A percentile compares a stretch with the other conserved stretches of the same genome.
These are phyloP conservation scores for Vitis rupestris DNA, from an alignment of 164 flowering plant genomes.

Conservation along the genomic window DNA sequence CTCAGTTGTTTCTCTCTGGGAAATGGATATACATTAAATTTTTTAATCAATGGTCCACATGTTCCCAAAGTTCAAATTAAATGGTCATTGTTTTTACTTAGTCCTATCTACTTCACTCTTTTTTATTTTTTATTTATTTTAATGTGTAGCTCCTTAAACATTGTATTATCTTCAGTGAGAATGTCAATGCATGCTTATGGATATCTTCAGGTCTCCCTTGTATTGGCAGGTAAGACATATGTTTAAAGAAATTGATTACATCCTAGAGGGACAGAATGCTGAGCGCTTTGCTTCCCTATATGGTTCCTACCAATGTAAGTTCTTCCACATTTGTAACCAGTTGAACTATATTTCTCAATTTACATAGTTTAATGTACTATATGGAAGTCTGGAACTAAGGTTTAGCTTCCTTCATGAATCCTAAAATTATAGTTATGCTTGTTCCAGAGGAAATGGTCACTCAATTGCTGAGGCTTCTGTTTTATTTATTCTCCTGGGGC, in stretches of 20 bases:
- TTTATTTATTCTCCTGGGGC: background rate
- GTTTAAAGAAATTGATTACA: constrained; percentile 97
- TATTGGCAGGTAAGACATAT: constrained; percentile 93
- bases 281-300: constrained; percentile 93
- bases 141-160: too few relatives aligned
- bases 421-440: background rate
- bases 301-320: constrained; percentile 52
- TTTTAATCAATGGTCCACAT: background rate
- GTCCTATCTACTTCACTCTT: background rate
- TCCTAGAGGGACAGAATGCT: constrained; percentile 90
- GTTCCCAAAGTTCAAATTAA: background rate
- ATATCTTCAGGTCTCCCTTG: constrained; percentile 31
- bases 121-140: background rate
- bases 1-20: too few relatives aligned
- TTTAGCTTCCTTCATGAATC: background rate
- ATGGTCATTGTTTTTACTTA: background rate
- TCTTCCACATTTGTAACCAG: background rate
- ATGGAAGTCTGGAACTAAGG: background rate
- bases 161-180: background rate
- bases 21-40: too few relatives aligned
- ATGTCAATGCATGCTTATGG: constrained; percentile 26
- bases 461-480: background rate
- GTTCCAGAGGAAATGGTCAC: background rate
- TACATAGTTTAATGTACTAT: background rate
- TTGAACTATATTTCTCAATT: background rate